Base-by-base conservation (phyloP, 2,329 filamentous ascomycete species). In the Diaporthe citri region DNA sequence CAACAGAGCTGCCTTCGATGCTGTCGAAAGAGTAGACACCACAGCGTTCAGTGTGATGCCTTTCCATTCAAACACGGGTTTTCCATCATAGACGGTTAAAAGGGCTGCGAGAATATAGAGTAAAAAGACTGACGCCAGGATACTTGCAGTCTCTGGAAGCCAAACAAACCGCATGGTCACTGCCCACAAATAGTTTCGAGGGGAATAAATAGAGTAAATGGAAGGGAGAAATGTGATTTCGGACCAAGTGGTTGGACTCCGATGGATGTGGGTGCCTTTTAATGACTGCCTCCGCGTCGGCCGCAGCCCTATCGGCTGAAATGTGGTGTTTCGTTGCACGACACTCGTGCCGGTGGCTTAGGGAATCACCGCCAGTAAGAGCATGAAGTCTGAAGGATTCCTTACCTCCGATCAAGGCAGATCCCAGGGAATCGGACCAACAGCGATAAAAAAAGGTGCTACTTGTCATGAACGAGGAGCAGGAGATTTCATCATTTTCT, bases 31-130 rank as follows among this genome's bases (percentile, higher is more conserved):
- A 2, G 67, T 59, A 17, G 70, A 71, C 5, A 75, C 70, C 41
- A 75, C 17, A 15, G 74, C 39, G 43, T 69, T 73, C 5, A 75
- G 51, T 8, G 39, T 75, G n/a, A 73, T 25, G 17, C 46, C 51
- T 34, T 70, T 34, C 74, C 60, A 73, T 20, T 73, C 52, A 25
- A 55, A 66, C 0, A 71, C 59, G 4, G 69, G 34, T 28, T 52
- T 46, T 0, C 22, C 22, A n/a, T 71, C 66, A 3, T 36, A 71
- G 4, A 28, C 15, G 28, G 39, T 46, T 8, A 74, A 22, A n/a
- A 74, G 36, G 3, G 39, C 39, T 13, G 13, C n/a, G 8, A 62
- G 57, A 15, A 4, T 2, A 6, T 28, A 25, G 7, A 62, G 57
- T 10, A 43, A 4, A 7, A 28, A 25, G 12, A 28, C 36, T 2